Percentiles rank a stretch among this genome's conserved stretches.
Conservation (phyloP, 1,139 yeast species). For the Williopsis jadinii region DNA sequence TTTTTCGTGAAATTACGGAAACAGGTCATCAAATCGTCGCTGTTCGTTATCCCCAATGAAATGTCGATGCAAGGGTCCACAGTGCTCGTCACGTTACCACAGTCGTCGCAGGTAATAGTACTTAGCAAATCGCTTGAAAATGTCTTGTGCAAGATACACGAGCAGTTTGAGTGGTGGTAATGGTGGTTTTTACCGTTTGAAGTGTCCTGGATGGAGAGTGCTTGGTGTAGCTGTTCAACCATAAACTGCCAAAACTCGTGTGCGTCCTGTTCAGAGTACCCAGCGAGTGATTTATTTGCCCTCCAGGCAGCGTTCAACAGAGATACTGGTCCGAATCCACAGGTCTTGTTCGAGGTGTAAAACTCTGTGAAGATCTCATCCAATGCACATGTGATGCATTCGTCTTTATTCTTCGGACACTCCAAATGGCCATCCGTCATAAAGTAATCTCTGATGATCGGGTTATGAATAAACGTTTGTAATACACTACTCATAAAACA, state of each 20-base stretch:
- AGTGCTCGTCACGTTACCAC: slow-evolving; percentile 59
- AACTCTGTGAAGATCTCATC: slow-evolving; percentile 63
- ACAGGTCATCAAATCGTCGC: slow-evolving; percentile 49
- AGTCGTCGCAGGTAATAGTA: slow-evolving; percentile 65
- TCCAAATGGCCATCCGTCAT: slow-evolving; percentile 59
- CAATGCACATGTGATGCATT: slow-evolving; percentile 77
- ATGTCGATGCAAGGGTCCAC: slow-evolving; percentile 89
- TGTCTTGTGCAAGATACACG: slow-evolving; percentile 75
- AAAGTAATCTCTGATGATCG: slow-evolving; percentile 70
- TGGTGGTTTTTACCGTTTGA: background rate
- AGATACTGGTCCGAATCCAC: slow-evolving; percentile 71
- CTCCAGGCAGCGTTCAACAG: slow-evolving; percentile 79
- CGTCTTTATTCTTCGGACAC: slow-evolving; percentile 26
- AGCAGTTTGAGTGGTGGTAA: slow-evolving; percentile 33
- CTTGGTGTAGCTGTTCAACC: slow-evolving; percentile 74
- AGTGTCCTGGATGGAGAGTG: slow-evolving; percentile 12
- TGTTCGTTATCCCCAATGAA: slow-evolving; percentile 59
- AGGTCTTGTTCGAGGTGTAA: slow-evolving; percentile 30
- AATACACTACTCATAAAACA: slow-evolving; percentile 91
- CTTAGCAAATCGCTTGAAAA: slow-evolving; percentile 72
- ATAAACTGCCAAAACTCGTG: slow-evolving; percentile 95
- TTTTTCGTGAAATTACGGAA: slow-evolving; percentile 67
- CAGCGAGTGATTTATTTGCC: slow-evolving; percentile 77
- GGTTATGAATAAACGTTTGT: slow-evolving; percentile 85
- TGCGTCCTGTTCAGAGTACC: slow-evolving; percentile 95